Evolutionary conservation across 2,329 filamentous ascomycete genomes (phyloP).

Genomic region (Teratosphaeria nubilosa): DNA sequence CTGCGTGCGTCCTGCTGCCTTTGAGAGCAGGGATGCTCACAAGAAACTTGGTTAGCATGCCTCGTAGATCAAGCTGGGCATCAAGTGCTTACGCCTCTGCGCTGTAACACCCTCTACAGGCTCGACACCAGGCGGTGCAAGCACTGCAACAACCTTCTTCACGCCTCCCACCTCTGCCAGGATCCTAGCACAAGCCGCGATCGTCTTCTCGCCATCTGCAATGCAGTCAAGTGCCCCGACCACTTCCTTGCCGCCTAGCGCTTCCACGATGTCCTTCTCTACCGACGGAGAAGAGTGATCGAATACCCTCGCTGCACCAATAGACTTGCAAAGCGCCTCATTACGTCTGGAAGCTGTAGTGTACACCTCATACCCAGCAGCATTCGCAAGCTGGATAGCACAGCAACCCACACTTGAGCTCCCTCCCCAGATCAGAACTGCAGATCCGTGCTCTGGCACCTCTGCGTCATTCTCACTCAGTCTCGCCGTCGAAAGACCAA

Average conservation of each 20-base stretch:
- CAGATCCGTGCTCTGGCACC: slow-evolving; percentile 10
- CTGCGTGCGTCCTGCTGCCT: slow-evolving; percentile 2
- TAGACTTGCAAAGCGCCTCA: slow-evolving; percentile 31
- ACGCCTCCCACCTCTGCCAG: slow-evolving; percentile 1
- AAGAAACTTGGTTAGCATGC: background rate
- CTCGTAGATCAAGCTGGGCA: background rate
- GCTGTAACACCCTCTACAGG: slow-evolving; percentile 3
- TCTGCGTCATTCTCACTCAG: background rate
- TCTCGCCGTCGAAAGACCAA: background rate
- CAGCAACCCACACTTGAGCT: slow-evolving; percentile 44
- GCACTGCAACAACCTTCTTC: slow-evolving; percentile 6
- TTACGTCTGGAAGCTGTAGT: slow-evolving; percentile 25
- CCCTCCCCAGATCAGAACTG: slow-evolving; percentile 45
- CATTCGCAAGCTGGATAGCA: slow-evolving; percentile 39
- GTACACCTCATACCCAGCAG: slow-evolving; percentile 36
- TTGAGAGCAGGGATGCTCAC: slow-evolving; percentile 4
- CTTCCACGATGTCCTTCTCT: slow-evolving; percentile 6
- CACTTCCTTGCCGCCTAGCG: slow-evolving; percentile 6
- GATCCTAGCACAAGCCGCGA: slow-evolving; percentile 1
- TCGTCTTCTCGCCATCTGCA: slow-evolving; percentile 2
- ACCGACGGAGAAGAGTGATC: slow-evolving; percentile 37
- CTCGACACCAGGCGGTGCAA: slow-evolving; percentile 3
- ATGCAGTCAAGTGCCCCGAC: slow-evolving; percentile 1
- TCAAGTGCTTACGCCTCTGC: slow-evolving; percentile 2
- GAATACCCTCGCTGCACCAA: slow-evolving; percentile 40